These are phyloP conservation scores for Cladosporium sp. DNA, from an alignment of 2,329 filamentous ascomycete genomes.

Conservation along the genomic window DNA sequence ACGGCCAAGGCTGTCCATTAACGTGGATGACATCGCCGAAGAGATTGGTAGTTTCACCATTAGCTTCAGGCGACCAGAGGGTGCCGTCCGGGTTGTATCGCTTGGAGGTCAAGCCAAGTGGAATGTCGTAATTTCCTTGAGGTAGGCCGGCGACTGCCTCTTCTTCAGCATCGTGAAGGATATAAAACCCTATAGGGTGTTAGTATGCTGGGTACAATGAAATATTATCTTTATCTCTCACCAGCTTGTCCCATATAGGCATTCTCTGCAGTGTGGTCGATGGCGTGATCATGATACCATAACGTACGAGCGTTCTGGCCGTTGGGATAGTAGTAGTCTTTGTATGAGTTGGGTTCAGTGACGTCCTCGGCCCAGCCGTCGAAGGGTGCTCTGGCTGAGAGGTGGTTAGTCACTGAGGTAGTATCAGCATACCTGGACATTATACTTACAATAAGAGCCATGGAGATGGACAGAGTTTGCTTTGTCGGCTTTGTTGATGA, in stretches of 20 bases:
- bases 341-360: conserved; percentile 52
- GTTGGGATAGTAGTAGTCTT: conserved; percentile 66
- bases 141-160: conserved; percentile 52
- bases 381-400: conserved; percentile 33
- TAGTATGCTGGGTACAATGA: not conserved
- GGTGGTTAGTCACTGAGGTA: not conserved
- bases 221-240: not conserved
- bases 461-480: conserved; percentile 58
- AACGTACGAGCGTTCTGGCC: conserved; percentile 54
- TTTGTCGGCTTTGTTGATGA: conserved; percentile 53
- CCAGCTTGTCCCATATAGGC: conserved; percentile 57
- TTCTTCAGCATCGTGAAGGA: conserved; percentile 55
- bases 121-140: conserved; percentile 56
- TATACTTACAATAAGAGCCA: conserved; percentile 48
- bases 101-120: conserved; percentile 54
- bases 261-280: conserved; percentile 53
- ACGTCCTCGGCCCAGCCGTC: conserved; percentile 60
- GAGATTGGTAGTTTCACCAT: conserved; percentile 45
- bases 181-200: conserved; percentile 50
- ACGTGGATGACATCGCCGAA: conserved; percentile 62
- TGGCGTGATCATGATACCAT: conserved; percentile 59
- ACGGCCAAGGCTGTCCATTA: conserved; percentile 63
- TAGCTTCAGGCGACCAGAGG: conserved; percentile 49
- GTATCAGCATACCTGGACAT: not conserved
- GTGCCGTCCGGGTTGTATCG: conserved; percentile 55